Evolutionary conservation across 306 rosid species (phyloP).

Genomic region (Medicago truncatula): MtrunA17r5.0-ANR NC_053045.1:30154501-30155000

Average conservation of each 20-base stretch:
- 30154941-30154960: too few species aligned
- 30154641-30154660: conserved; percentile 86
- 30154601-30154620: conserved; percentile 72
- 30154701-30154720: neutral
- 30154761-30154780: too few species aligned
- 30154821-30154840: too few species aligned
- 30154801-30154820: too few species aligned
- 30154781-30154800: too few species aligned
- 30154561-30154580: conserved; percentile 52
- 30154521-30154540: conserved; percentile 30
- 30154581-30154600: conserved; percentile 62
- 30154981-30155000: too few species aligned
- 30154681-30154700: conserved; percentile 9
- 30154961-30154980: too few species aligned
- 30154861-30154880: too few species aligned
- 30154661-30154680: conserved; percentile 65
- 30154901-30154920: too few species aligned
- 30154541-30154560: conserved; percentile 7
- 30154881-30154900: too few species aligned
- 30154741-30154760: neutral
- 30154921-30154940: too few species aligned
- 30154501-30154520: conserved; percentile 29
- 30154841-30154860: too few species aligned
- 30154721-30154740: neutral
- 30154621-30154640: conserved; percentile 80